Evolutionary conservation across 2,329 filamentous ascomycete genomes (phyloP), one percentile per base, ranked within the genome.

Genomic region (Paecilomyces niveus): DNA sequence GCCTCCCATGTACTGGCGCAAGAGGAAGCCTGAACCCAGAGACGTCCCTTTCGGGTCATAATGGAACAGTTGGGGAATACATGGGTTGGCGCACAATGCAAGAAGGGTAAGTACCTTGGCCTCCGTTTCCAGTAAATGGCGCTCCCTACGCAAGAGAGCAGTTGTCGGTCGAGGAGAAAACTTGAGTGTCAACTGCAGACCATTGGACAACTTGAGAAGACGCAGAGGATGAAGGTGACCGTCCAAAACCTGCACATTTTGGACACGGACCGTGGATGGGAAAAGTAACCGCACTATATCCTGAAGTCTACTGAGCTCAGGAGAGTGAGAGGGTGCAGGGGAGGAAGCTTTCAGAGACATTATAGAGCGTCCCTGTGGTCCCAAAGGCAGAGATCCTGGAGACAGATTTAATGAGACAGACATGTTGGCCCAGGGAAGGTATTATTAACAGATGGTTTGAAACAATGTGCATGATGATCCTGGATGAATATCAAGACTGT

Each of bases 71-170:
- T 68, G 68, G 0, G 76, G 75, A 50, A 76, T 70, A 56, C 66
- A 72, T 33, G 74, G 66, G 22, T 69, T 67, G 22, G 64, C 62
- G 58, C 65, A 68, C 32, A 70, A 67, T 8, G 63, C 67, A 5
- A 78, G 65, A 10, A 78, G 63, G n/a, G 67, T 63, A 18, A 77
- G 69, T 11, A 72, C 70, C 18, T 65, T 66, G 15, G 74, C 75
- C 64, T 78, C 76, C 4, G 72, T 74, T 57, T 76, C 71, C 7
- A 78, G 70, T 35, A 68, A 67, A 35, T 64, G 61, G 50, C 71
- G 68, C 61, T 78, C 75, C 52, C 73, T 70, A 49, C 76, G 73
- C 45, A 78, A 66, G 29, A 78, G 68, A n/a, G 68, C 67, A 9
- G 70, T 71, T 31, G 67, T 67, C 31, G 70, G 66, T 7, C 64